Percentiles rank a stretch among this genome's conserved stretches.
Conservation (phyloP, 306 rosid species). For the Fragaria ananassa region DNA sequence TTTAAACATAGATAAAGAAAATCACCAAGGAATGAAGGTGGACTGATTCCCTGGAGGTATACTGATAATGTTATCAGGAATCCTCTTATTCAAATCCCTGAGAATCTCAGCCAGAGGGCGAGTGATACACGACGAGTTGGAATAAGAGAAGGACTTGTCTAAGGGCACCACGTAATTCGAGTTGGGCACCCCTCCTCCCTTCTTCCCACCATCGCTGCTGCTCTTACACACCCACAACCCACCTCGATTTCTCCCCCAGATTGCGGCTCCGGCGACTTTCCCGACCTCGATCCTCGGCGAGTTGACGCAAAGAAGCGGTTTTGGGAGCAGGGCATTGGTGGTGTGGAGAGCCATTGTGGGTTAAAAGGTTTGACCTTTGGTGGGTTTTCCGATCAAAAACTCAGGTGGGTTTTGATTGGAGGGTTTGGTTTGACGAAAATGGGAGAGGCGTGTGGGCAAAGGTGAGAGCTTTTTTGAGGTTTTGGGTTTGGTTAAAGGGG, state of each 20-base stretch:
- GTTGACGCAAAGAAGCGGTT: background rate
- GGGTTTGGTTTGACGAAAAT: background rate
- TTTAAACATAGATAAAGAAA: too few species aligned
- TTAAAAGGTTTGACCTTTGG: background rate
- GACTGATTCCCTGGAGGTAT: slow-evolving; percentile 28
- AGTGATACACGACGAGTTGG: slow-evolving; percentile 69
- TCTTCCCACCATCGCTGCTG: slow-evolving; percentile 25
- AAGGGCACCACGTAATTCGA: slow-evolving; percentile 89
- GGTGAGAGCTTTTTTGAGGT: background rate
- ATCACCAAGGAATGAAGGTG: slow-evolving; percentile 75
- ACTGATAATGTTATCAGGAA: slow-evolving; percentile 76
- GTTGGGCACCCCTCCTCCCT: slow-evolving; percentile 54
- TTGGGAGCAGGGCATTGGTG: slow-evolving; percentile 14
- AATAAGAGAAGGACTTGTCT: slow-evolving; percentile 59
- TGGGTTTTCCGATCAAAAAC: background rate
- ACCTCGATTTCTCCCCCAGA: slow-evolving; percentile 9
- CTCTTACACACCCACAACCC: slow-evolving; percentile 26
- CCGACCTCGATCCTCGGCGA: background rate
- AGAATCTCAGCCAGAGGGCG: slow-evolving; percentile 90
- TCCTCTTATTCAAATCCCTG: slow-evolving; percentile 80
- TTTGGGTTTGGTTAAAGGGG: background rate
- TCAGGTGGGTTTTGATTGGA: too few species aligned
- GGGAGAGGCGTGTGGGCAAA: background rate
- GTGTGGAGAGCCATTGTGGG: slow-evolving; percentile 28
- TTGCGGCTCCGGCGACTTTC: background rate